Percentiles rank a stretch among this genome's conserved stretches.
These are phyloP conservation scores for Ganoderma sinense DNA, from an alignment of 1,284 basidiomycete genomes.

Conservation along the genomic window DNA sequence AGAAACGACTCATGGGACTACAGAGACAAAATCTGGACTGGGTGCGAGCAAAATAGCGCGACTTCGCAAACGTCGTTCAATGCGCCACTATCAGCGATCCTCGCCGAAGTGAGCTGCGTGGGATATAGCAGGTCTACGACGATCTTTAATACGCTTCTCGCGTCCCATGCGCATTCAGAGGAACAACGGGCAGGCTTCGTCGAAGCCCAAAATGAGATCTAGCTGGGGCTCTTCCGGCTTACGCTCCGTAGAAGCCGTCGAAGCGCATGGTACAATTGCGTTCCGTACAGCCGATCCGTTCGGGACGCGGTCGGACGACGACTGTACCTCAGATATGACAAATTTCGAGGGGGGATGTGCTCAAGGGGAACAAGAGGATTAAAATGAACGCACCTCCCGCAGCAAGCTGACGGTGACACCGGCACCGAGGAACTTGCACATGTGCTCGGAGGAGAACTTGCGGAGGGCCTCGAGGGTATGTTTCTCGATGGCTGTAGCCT, in stretches of 20 bases:
- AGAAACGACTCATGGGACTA: conserved; percentile 4
- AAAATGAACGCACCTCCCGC: conserved; percentile 45
- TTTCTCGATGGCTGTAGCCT: conserved; percentile 63
- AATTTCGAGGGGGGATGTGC: background rate
- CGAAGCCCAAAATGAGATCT: conserved; percentile 12
- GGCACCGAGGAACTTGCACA: conserved; percentile 83
- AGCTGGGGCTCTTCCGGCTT: conserved; percentile 14
- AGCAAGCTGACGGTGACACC: conserved; percentile 59
- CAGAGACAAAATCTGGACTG: background rate
- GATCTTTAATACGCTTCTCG: conserved; percentile 4
- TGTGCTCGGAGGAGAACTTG: conserved; percentile 74
- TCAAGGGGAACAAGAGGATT: background rate
- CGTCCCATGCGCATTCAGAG: background rate
- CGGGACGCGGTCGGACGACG: background rate
- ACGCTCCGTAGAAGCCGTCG: conserved; percentile 8
- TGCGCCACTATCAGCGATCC: background rate
- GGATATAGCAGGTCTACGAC: conserved; percentile 3
- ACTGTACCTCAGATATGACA: background rate
- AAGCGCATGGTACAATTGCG: background rate
- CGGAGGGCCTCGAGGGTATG: conserved; percentile 67
- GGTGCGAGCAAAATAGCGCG: background rate
- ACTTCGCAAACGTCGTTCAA: conserved; percentile 5
- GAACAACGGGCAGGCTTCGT: background rate
- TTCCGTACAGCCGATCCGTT: background rate
- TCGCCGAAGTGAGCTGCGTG: conserved; percentile 1